A percentile compares a stretch with the other conserved stretches of the same genome.
These are phyloP conservation scores for Colletotrichum sp. DNA, from an alignment of 2,329 filamentous ascomycete genomes.

Conservation along the genomic window DNA sequence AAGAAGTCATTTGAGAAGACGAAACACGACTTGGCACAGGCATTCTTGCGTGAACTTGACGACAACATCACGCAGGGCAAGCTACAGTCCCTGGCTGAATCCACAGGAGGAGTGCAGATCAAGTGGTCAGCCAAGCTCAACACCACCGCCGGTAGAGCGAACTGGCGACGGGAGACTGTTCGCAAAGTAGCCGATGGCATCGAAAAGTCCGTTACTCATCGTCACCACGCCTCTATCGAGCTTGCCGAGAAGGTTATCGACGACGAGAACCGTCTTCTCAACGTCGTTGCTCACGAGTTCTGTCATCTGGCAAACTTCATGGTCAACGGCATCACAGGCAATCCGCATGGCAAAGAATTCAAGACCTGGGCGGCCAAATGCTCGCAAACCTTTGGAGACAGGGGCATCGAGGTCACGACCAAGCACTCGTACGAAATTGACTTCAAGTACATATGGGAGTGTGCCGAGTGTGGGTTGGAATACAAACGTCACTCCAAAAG, in stretches of 20 bases:
- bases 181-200: conserved; percentile 31
- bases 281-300: conserved; percentile 95
- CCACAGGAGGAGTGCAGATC: conserved; percentile 74
- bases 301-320: conserved; percentile 95
- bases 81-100: conserved; percentile 61
- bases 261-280: conserved; percentile 77
- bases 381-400: conserved; percentile 60
- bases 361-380: conserved; percentile 72
- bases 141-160: conserved; percentile 78
- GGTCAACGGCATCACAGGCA: conserved; percentile 74
- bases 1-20: conserved; percentile 67
- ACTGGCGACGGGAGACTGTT: conserved; percentile 69
- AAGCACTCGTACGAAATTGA: conserved; percentile 90
- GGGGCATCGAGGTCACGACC: conserved; percentile 81
- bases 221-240: conserved; percentile 80
- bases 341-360: conserved; percentile 86
- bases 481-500: conserved; percentile 88
- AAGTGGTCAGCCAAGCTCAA: conserved; percentile 81
- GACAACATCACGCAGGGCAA: conserved; percentile 63
- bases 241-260: conserved; percentile 89
- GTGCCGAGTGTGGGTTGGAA: conserved; percentile 69
- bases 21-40: conserved; percentile 67
- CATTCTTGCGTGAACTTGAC: conserved; percentile 76
- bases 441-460: conserved; percentile 91
- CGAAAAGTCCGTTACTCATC: conserved; percentile 35